phyloP scores from a whole-genome alignment of 345 rosid genomes.

The Eucalyptus camaldulensis region DNA sequence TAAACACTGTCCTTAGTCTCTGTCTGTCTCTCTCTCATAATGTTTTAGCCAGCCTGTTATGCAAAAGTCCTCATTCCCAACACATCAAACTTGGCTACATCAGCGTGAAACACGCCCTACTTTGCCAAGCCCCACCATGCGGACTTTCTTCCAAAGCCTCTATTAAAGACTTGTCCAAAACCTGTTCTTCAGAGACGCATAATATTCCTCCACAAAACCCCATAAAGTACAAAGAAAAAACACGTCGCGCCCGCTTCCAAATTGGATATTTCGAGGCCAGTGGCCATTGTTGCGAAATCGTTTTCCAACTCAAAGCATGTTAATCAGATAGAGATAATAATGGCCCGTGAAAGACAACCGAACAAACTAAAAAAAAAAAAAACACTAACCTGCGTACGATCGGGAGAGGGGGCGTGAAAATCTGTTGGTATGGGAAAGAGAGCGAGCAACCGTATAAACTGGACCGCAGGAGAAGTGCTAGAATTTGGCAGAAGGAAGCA shows the following conservation, averaged over 20 bases:
- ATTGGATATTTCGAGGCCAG: neutral
- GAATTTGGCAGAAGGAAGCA: neutral
- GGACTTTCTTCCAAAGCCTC: neutral
- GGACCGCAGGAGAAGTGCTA: neutral
- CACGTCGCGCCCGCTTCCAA: neutral
- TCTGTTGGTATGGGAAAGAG: neutral
- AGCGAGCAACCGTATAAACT: neutral
- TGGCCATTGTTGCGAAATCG: neutral
- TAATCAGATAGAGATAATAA: neutral
- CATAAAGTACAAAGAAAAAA: neutral
- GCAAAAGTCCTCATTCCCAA: neutral
- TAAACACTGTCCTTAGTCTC: neutral
- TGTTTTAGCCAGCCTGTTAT: neutral
- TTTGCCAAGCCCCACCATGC: neutral
- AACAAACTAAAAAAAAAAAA: neutral
- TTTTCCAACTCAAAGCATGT: neutral
- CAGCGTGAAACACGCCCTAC: neutral
- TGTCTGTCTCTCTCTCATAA: neutral
- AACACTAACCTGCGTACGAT: neutral
- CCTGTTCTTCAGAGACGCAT: neutral
- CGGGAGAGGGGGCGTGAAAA: neutral
- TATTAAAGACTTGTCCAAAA: neutral
- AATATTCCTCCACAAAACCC: neutral
- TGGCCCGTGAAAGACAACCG: neutral
- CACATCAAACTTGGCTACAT: neutral